Evolutionary conservation across 768 basidiomycete species (phyloP), one percentile per base, ranked within the genome.

Genomic region (Termitomyces sp.): DNA sequence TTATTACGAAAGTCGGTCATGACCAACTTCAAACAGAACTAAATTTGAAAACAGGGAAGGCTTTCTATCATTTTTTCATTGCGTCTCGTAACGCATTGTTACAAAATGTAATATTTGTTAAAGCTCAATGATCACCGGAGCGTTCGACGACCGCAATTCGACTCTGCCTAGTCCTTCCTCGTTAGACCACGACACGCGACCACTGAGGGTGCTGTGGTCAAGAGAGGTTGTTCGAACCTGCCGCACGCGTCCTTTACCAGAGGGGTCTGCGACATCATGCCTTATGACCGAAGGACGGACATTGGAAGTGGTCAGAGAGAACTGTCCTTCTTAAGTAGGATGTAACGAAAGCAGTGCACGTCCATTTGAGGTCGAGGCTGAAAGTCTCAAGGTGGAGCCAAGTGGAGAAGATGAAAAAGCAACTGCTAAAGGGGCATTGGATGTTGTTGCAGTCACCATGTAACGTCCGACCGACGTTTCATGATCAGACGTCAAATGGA

Each of bases 311-410:
- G 56, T 35, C 35, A 69, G 37, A 2, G 41, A 53, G 55, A 76
- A 69, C 8, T 49, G 52, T 35, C 76, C 78, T 61, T 79, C 76
- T 60, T 68, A 78, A 10, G 74, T 63, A 16, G 68, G 61, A 47
- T 71, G 65, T 14, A 79, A 62, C 5, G 51, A 43, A 37, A 79
- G 62, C 5, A 34, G 40, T 3, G 72, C 76, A 17, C 63, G 69
- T 14, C 68, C 59, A 56, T 78, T 78, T 23, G 67, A 58, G 25
- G 76, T 75, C 2, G 55, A 59, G 1, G 66, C 72, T 10, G 45
- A 27, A 32, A 74, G 45, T 54, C 63, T 57, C 43, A 78, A 68
- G 5, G 58, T 61, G 3, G 76, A 74, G 45, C 71, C 66, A n/a
- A 72, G 59, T 1, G 78, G 75, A 17, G 72, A 67, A 16, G 64